A percentile compares a stretch with the other conserved stretches of the same genome.
phyloP scores from a whole-genome alignment of 177 flowering plant genomes.

The Vitis hybrid region DNA sequence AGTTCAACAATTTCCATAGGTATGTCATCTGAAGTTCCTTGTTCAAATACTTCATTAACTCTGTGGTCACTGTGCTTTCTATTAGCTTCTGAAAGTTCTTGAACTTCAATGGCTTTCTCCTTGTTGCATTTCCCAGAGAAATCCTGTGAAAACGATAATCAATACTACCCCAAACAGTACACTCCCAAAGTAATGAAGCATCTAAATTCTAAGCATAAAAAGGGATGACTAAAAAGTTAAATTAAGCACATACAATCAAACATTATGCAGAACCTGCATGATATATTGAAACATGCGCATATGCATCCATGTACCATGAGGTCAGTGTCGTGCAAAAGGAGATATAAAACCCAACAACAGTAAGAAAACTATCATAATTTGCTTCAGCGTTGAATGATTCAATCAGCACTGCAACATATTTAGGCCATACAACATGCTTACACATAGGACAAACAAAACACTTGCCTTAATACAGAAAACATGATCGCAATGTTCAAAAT shows the following conservation, averaged over 20 bases:
- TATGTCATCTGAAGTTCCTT: conserved; percentile 59
- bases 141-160: conserved; percentile 33
- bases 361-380: too few relatives aligned
- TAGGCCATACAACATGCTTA: too few relatives aligned
- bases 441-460: too few relatives aligned
- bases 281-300: too few relatives aligned
- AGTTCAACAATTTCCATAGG: conserved; percentile 92
- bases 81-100: conserved; percentile 13
- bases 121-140: conserved; percentile 24
- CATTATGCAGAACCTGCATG: too few relatives aligned
- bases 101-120: conserved; percentile 18
- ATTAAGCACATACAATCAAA: background rate
- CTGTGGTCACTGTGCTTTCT: conserved; percentile 20
- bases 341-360: too few relatives aligned
- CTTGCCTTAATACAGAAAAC: too few relatives aligned
- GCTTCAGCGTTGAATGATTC: too few relatives aligned
- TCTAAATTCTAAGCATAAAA: background rate
- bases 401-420: too few relatives aligned
- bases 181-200: background rate
- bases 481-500: too few relatives aligned
- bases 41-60: conserved; percentile 27
- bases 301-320: too few relatives aligned
- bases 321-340: too few relatives aligned
- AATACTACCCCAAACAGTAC: background rate
- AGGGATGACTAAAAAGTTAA: background rate